Evolutionary conservation across 371 early-diverging fungal species (phyloP).

Genomic region (Encephalitozoon romaleae): DNA sequence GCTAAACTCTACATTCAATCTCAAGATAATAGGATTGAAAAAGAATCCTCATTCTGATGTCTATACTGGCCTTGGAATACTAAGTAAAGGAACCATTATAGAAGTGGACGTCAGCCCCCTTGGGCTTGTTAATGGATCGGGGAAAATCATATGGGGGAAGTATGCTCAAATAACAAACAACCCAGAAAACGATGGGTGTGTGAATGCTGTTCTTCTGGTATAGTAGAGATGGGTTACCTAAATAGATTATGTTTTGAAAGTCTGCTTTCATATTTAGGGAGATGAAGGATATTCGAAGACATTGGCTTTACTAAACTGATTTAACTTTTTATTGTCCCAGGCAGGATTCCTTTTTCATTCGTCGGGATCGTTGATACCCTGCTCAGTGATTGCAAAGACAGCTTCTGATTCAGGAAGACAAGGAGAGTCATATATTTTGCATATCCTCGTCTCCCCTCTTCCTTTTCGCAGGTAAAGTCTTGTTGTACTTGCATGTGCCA

Average conservation of each 20-base stretch:
- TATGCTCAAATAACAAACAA: conserved; percentile 85
- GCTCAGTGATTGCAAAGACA: conserved; percentile 67
- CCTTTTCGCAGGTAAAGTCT: conserved; percentile 65
- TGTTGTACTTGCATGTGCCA: conserved; percentile 83
- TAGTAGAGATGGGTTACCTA: conserved; percentile 28
- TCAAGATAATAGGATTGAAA: conserved; percentile 95
- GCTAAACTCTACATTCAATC: conserved; percentile 87
- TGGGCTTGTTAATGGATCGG: conserved; percentile 89
- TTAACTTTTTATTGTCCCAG: neutral
- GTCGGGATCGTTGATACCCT: conserved; percentile 69
- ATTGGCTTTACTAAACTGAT: neutral
- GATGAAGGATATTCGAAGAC: neutral
- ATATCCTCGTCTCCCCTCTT: conserved; percentile 64
- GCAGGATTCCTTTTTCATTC: no score
- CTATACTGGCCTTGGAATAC: conserved; percentile 92
- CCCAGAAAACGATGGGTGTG: conserved; percentile 82
- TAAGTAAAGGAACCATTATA: conserved; percentile 96
- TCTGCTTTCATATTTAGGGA: neutral
- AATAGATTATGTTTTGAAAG: neutral
- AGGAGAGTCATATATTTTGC: conserved; percentile 66
- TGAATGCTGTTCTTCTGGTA: conserved; percentile 63
- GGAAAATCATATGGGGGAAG: conserved; percentile 99
- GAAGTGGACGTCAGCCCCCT: conserved; percentile 91
- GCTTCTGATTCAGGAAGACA: conserved; percentile 66
- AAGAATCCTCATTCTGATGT: conserved; percentile 94